Evolutionary conservation across 148 eudicot genomes (phyloP).

Genomic region (Rhododendron simsii): DNA sequence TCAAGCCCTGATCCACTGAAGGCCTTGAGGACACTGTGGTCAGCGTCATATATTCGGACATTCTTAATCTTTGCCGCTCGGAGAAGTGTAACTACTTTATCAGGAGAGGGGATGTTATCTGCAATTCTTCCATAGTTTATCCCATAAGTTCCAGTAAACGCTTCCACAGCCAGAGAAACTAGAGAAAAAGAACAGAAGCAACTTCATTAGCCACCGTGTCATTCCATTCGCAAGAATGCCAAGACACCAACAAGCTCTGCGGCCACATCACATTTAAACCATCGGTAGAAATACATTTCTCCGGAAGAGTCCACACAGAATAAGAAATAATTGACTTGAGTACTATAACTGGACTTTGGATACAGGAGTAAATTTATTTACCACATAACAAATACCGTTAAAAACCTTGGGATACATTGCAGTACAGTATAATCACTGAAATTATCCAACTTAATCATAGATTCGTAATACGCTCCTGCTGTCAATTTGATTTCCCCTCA

Average conservation of each 20-base stretch:
- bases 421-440: neutral
- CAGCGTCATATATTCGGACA: slow-evolving; percentile 66
- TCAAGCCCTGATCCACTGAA: slow-evolving; percentile 78
- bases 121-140: slow-evolving; percentile 80
- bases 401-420: neutral
- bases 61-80: slow-evolving; percentile 70
- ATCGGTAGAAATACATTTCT: neutral
- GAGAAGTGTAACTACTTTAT: slow-evolving; percentile 58
- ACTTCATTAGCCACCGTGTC: neutral
- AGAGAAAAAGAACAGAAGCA: slow-evolving; percentile 9
- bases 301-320: neutral
- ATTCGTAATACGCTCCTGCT: neutral
- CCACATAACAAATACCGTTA: neutral
- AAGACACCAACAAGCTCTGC: neutral
- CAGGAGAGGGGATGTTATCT: slow-evolving; percentile 70
- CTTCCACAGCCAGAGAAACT: slow-evolving; percentile 18
- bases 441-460: neutral
- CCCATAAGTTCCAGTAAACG: slow-evolving; percentile 59
- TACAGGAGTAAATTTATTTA: neutral
- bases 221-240: neutral
- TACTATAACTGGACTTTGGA: neutral
- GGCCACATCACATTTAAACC: neutral
- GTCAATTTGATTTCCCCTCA: neutral
- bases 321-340: neutral
- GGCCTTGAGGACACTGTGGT: slow-evolving; percentile 65